Base-by-base conservation (phyloP, 306 rosid species). In the Begonia fuchsioides region DNA sequence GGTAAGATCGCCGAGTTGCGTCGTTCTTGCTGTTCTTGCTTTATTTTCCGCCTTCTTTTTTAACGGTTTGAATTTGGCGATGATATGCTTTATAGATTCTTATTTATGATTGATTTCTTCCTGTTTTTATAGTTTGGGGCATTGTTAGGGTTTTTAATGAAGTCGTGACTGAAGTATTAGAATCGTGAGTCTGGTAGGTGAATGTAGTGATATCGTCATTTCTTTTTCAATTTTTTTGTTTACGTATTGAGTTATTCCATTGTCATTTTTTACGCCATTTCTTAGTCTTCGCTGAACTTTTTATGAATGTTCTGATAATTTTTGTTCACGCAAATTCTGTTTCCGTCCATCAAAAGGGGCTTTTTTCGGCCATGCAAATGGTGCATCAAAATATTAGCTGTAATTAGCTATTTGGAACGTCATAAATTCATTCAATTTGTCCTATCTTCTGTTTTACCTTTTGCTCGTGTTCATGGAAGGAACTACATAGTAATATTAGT, bases 1-100 rank as follows among this genome's bases (percentile, higher is more conserved):
- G 52, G 68, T 63, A 48, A 41, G 56, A 49, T 62, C 41, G 17
- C 32, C 1, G 32, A 20, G 55, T 1, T 12, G 13, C 49, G 17
- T 41, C 15, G 12, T 39, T 17, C 13, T 3, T 39, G 15, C 10
- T 49, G 35, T 32, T 43, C 12, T 43, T 43, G 17, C 17, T 20
- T 14, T 32, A 13, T 53, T 12, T 19, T 35, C 13, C 55, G 9
- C 12, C 26, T 62, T 54, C 18, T 1, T 43, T 1, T 43, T 7
- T 32, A 38, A n/a, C 17, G 46, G 35, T 32, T 38, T 57, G 16
- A 47, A 45, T 13, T 40, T 40, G 44, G 32, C 32, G 5, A 10
- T 10, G 12, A 40, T 40, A 13, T 40, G n/a, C 1, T 40, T 40
- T 2, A 3, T 10, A 13, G n/a, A 3, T 13, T 3, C 3, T 10